Evolutionary conservation across 1,284 basidiomycete genomes (phyloP).

Genomic region (Amylostereum areolatum): DNA sequence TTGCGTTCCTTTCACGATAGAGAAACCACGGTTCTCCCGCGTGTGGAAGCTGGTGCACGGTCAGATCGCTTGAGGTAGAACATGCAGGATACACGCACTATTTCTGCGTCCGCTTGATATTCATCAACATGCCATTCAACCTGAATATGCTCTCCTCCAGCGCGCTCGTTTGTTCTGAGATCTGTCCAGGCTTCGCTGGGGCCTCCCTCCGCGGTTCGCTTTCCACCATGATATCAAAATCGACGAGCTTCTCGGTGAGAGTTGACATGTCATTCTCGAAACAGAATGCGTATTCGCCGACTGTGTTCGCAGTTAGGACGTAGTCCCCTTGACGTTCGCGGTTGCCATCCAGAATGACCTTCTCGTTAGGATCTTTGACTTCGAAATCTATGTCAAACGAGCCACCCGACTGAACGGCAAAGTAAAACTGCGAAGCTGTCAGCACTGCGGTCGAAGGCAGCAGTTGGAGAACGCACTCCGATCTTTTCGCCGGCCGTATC

Average conservation of each 20-base stretch:
- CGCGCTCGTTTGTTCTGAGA: constrained; percentile 85
- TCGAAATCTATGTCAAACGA: constrained; percentile 96
- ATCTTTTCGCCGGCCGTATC: constrained; percentile 92
- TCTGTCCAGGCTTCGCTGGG: constrained; percentile 76
- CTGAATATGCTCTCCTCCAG: constrained; percentile 93
- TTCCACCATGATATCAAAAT: constrained; percentile 98
- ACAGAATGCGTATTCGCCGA: constrained; percentile 97
- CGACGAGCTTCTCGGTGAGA: constrained; percentile 85
- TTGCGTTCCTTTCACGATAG: constrained; percentile 73
- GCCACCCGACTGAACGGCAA: constrained; percentile 86
- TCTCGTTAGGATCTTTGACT: constrained; percentile 86
- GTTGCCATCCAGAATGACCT: constrained; percentile 78
- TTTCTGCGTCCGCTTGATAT: constrained; percentile 88
- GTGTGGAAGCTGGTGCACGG: constrained; percentile 62
- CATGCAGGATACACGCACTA: constrained; percentile 50
- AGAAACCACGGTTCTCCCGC: constrained; percentile 76
- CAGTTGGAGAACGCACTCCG: constrained; percentile 46
- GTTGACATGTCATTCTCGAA: constrained; percentile 97
- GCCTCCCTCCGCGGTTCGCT: constrained; percentile 85
- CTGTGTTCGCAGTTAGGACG: constrained; percentile 90
- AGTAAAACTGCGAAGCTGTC: constrained; percentile 40
- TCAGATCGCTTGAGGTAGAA: constrained; percentile 8
- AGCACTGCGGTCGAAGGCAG: neutral
- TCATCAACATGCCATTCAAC: constrained; percentile 78
- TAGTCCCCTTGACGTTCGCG: constrained; percentile 95